Evolutionary conservation across 805 yeast genomes (phyloP).

Genomic region (Saccharomycopsis amapae): DNA sequence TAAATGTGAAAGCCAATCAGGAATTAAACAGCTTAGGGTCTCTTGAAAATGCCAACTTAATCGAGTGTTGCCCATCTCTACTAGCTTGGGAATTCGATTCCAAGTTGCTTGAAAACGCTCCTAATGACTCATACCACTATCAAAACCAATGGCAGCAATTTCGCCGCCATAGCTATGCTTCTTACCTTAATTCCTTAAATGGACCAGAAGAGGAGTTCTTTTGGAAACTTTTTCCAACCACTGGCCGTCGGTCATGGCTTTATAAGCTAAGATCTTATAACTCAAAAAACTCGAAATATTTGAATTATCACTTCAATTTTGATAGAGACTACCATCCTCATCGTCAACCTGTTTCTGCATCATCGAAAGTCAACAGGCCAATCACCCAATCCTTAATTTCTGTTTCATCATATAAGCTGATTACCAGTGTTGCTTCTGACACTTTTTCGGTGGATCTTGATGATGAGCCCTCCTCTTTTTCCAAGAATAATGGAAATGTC

Average conservation of each 20-base stretch:
- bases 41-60: constrained; percentile 26
- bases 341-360: neutral
- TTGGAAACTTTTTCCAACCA: constrained; percentile 19
- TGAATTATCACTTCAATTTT: constrained; percentile 34
- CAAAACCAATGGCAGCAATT: no score
- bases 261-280: constrained; percentile 30
- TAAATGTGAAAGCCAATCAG: constrained; percentile 41
- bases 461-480: neutral
- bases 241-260: constrained; percentile 49
- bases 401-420: no score
- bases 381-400: no score
- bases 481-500: constrained; percentile 22
- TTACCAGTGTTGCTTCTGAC: no score
- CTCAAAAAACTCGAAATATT: constrained; percentile 12
- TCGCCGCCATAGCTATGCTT: no score
- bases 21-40: constrained; percentile 36
- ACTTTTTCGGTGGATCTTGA: no score
- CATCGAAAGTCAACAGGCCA: neutral
- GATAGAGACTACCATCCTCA: constrained; percentile 16
- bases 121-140: constrained; percentile 21
- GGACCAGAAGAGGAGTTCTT: constrained; percentile 11
- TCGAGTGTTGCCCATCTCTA: constrained; percentile 29
- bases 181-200: neutral
- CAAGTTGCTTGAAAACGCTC: constrained; percentile 37
- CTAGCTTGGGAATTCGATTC: constrained; percentile 44